Evolutionary conservation across 2,329 filamentous ascomycete species (phyloP), one percentile per base, ranked within the genome.

Genomic region (Aspergillus pseudonomiae): DNA sequence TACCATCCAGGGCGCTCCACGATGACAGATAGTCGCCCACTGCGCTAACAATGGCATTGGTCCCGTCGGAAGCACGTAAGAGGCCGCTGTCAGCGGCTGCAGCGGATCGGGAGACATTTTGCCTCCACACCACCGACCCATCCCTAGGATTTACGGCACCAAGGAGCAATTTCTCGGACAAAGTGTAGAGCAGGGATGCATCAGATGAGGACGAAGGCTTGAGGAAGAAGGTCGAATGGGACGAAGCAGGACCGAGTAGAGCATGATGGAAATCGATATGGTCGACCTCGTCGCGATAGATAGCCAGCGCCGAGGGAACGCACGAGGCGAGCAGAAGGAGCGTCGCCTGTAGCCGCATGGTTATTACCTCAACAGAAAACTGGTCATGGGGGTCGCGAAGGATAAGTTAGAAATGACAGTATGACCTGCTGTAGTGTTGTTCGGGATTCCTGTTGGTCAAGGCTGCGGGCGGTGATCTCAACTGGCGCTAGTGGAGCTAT

Each of bases 181-280:
- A 82, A 0, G 95, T 96, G 78, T 97, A 99, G 59, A 99, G 85
- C 43, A 99, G 85, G 60, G 92, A 94, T 41, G 94, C 94, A 78
- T 92, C 93, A 66, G 94, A 94, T 70, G 89, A 87, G 66, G 87
- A 85, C 73, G 91, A 86, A 45, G 95, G 94, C 70, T 89, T 90
- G 81, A 97, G 93, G 87, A 98, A 98, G 85, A 98, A 96, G 70
- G 94, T 97, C 65, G 92, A 91, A 67, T 92, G 88, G 76, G 87
- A 83, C 76, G 91, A 90, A 60, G 95, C 93, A 43, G 92, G 81
- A 73, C 95, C 95, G 73, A 99, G 83, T 56, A 98, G 89, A 68
- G 92, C 88, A 81, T 96, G 89, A 80, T 98, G 94, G 82, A 93
- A 98, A 80, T 99, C 95, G 77, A 96, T 87, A 72, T 92, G 86